Base-by-base conservation (phyloP, 2,329 filamentous ascomycete species). In the Aspergillus transmontanensis region DNA sequence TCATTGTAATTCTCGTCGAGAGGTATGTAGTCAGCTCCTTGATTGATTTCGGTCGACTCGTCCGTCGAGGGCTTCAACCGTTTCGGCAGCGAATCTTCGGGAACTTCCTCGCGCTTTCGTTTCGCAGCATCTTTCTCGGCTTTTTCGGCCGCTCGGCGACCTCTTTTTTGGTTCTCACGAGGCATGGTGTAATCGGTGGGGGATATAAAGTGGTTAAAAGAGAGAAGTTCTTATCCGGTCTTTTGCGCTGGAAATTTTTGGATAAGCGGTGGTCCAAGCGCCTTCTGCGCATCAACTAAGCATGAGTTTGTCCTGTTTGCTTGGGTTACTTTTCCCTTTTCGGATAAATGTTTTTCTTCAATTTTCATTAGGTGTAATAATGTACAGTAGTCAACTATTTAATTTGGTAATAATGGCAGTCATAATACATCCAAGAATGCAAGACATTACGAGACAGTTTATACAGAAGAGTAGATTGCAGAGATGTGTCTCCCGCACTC, bases 401-500 rank as follows among this genome's bases (percentile, higher is more conserved):
- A 53, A 28, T 41, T 34, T 43, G 19, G 28, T 32, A 30, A 51
- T 28, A 0, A 43, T n/a, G 30, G 23, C n/a, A 55, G 45, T 66
- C 50, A 56, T 66, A 58, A 63, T 50, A 54, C 61, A 63, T 48
- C 53, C 26, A 54, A 64, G 59, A 60, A 66, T 63, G 66, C 34
- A 57, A 45, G 46, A 28, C 1, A 60, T 54, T 21, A 12, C 16
- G 11, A 34, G 30, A 7, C 57, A 46, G 26, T 57, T 76, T 72
- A 87, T 41, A 84, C 80, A 6, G 82, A 82, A 43, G 92, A 96
- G 79, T 95, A 98, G 4, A 97, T 90, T 19, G 89, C 92, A 61
- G 91, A 94, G 14, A 94, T 89, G 66, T 87, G 89, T 66, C 91
- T 86, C 21, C 94, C 94, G 75, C 94, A 97, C 76, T 95, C 92